Percentiles rank a stretch among this genome's conserved stretches.
Evolutionary conservation across 192 early-diverging fungal genomes (phyloP).

Genomic region (Rhizoclosmatium sp.): DNA sequence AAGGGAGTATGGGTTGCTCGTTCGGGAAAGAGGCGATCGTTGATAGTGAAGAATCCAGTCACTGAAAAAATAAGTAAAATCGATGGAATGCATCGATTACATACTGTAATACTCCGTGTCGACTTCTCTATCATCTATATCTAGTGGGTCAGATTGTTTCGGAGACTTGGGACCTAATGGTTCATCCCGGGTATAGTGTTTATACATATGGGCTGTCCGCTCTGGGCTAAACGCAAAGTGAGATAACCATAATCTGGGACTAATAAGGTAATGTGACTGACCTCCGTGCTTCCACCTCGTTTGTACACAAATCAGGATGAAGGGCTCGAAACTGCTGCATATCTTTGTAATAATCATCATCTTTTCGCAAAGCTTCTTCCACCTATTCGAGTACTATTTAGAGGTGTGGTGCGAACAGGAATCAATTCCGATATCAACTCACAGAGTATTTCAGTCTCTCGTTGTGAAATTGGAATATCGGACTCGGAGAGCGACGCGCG

Average conservation of each 20-base stretch:
- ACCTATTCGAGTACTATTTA: conserved; percentile 7
- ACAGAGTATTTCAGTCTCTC: conserved; percentile 30
- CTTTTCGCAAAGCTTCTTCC: conserved; percentile 6
- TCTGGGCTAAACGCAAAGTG: background rate
- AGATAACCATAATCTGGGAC: background rate
- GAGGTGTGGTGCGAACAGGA: background rate
- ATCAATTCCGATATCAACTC: background rate
- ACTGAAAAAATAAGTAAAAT: conserved; percentile 8
- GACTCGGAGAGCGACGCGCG: conserved; percentile 1
- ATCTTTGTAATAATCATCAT: conserved; percentile 24
- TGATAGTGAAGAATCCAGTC: conserved; percentile 33
- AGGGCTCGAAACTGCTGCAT: conserved; percentile 29
- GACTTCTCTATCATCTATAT: background rate
- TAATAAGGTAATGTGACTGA: background rate
- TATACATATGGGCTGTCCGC: conserved; percentile 1
- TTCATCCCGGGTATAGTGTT: background rate
- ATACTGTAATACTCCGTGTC: conserved; percentile 15
- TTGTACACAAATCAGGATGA: conserved; percentile 32
- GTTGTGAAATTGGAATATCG: conserved; percentile 36
- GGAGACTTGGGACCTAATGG: background rate
- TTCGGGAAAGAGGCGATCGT: conserved; percentile 39
- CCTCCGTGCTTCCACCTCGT: conserved; percentile 29
- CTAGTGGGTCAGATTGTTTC: background rate
- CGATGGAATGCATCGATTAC: background rate
- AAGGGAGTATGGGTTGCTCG: conserved; percentile 17